Evolutionary conservation across 2,329 filamentous ascomycete species (phyloP).

Genomic region (Knoxdaviesia proteae): DNA sequence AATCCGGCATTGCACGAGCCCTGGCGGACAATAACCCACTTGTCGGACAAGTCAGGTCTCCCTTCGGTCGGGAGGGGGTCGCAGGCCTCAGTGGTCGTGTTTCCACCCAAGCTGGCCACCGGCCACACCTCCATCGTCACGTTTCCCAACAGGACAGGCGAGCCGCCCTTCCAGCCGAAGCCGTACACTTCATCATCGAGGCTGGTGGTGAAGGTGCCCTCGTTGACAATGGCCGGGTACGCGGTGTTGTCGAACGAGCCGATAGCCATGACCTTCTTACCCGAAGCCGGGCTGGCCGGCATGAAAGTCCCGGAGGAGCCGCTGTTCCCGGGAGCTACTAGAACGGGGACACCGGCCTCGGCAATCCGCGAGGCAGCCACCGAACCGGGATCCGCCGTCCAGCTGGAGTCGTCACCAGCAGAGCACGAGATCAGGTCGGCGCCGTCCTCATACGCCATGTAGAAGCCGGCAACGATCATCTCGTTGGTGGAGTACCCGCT

Average conservation of each 20-base stretch:
- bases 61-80: background rate
- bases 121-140: background rate
- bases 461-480: slow-evolving; percentile 19
- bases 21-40: background rate
- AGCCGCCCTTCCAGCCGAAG: background rate
- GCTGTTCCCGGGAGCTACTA: slow-evolving; percentile 10
- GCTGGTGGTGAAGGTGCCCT: slow-evolving; percentile 15
- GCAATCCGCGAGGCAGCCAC: slow-evolving; percentile 11
- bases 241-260: slow-evolving; percentile 27
- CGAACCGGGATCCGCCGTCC: slow-evolving; percentile 9
- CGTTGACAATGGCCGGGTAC: slow-evolving; percentile 18
- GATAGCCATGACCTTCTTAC: slow-evolving; percentile 10
- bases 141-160: background rate
- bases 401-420: slow-evolving; percentile 9
- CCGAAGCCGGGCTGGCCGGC: slow-evolving; percentile 8
- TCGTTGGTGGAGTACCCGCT: slow-evolving; percentile 15
- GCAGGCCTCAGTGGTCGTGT: background rate
- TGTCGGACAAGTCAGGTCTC: background rate
- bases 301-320: slow-evolving; percentile 8
- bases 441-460: slow-evolving; percentile 20
- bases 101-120: background rate
- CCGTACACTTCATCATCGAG: slow-evolving; percentile 10
- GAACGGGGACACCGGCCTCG: slow-evolving; percentile 10
- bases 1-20: background rate
- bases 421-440: slow-evolving; percentile 14